A percentile compares a stretch with the other conserved stretches of the same genome.
Conservation (phyloP, 495 filamentous ascomycete species). For the Trichoderma orchidacearum region DNA sequence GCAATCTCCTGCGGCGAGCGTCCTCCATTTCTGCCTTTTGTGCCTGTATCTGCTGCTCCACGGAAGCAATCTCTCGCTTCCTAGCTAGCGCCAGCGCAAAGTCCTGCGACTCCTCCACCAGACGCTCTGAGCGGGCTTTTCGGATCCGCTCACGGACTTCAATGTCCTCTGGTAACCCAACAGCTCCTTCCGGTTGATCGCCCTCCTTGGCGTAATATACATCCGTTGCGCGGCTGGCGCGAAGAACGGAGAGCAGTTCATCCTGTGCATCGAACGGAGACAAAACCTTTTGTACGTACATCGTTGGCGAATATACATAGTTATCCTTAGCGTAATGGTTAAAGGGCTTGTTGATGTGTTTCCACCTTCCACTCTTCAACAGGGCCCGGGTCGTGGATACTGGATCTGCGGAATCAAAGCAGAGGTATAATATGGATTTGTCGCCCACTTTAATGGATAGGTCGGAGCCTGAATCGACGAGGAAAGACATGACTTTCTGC, state of each 20-base stretch:
- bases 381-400: conserved; percentile 27
- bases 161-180: conserved; percentile 29
- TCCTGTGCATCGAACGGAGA: conserved; percentile 15
- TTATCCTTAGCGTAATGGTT: conserved; percentile 28
- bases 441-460: conserved; percentile 26
- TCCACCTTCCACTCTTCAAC: conserved; percentile 32
- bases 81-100: conserved; percentile 21
- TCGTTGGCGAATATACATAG: conserved; percentile 30
- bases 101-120: conserved; percentile 21
- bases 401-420: conserved; percentile 27
- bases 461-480: conserved; percentile 25
- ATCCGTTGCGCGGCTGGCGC: conserved; percentile 26
- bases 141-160: conserved; percentile 29
- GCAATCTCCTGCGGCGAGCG: conserved; percentile 15
- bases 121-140: conserved; percentile 18
- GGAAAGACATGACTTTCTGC: conserved; percentile 30
- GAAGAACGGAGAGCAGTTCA: conserved; percentile 24
- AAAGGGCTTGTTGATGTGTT: conserved; percentile 26
- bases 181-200: conserved; percentile 27
- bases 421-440: conserved; percentile 30
- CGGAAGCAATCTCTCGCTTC: conserved; percentile 24
- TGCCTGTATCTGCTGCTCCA: conserved; percentile 28
- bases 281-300: conserved; percentile 25
- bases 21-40: conserved; percentile 31
- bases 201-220: conserved; percentile 33